Percentiles rank a stretch among this genome's conserved stretches.
Conservation (phyloP, 1,284 basidiomycete genomes). For the Malassezia restricta region DNA sequence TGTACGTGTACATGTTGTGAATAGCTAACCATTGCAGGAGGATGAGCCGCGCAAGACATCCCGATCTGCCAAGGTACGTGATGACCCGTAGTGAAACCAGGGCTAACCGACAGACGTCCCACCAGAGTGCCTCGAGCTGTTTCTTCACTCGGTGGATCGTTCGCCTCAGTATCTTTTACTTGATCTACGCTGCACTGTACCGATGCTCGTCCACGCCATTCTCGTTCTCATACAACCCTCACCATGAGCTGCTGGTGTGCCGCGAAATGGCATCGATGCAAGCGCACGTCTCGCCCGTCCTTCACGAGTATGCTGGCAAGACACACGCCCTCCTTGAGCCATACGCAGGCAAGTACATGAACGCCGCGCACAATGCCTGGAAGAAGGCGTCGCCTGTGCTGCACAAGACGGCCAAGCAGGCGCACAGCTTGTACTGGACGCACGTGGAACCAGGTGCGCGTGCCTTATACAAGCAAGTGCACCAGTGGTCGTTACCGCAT, state of each 20-base stretch:
- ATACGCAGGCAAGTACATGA: conserved; percentile 18
- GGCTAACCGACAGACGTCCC: background rate
- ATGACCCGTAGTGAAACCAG: background rate
- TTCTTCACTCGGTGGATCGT: background rate
- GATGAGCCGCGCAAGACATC: background rate
- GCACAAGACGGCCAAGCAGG: conserved; percentile 21
- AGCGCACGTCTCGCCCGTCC: conserved; percentile 25
- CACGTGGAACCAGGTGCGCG: conserved; percentile 32
- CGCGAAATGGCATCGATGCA: conserved; percentile 32
- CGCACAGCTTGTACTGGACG: conserved; percentile 25
- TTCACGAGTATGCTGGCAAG: conserved; percentile 21
- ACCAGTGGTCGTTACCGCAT: conserved; percentile 30
- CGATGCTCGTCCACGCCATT: conserved; percentile 34
- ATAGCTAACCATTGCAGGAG: background rate
- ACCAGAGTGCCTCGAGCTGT: background rate
- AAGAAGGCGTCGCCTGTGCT: conserved; percentile 24
- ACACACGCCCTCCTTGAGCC: conserved; percentile 26
- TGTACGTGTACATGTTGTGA: conserved; percentile 1
- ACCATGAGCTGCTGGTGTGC: conserved; percentile 31
- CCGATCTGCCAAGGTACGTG: background rate
- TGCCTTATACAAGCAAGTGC: conserved; percentile 23
- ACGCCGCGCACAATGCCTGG: conserved; percentile 16
- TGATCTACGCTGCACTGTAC: conserved; percentile 29
- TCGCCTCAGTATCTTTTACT: conserved; percentile 5
- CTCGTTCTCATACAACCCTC: conserved; percentile 29